A percentile compares a stretch with the other conserved stretches of the same genome.
phyloP scores from a whole-genome alignment of 345 rosid species.

The Populus deltoides region DNA sequence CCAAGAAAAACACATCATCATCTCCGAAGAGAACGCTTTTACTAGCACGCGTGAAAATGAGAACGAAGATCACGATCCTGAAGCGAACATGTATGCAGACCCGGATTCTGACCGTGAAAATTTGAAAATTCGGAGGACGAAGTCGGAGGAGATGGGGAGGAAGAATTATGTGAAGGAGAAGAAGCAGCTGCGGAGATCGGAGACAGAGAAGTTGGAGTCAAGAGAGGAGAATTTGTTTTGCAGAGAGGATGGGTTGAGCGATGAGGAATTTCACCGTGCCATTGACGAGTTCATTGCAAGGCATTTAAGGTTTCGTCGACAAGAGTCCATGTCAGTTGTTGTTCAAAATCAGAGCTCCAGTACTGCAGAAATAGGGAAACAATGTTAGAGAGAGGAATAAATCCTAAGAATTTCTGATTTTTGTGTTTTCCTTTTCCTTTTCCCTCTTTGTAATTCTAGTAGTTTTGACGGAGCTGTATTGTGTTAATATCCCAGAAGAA shows the following conservation, averaged over 20 bases:
- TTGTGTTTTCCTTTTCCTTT: neutral
- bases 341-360: constrained; percentile 27
- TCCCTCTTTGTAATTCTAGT: neutral
- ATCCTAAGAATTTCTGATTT: neutral
- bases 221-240: neutral
- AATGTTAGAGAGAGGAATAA: neutral
- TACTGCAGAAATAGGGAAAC: neutral
- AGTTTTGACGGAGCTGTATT: neutral
- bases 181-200: constrained; percentile 40
- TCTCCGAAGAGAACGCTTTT: constrained; percentile 25
- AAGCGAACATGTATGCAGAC: constrained; percentile 8
- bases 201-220: constrained; percentile 36
- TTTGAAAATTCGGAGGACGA: constrained; percentile 32
- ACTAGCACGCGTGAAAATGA: neutral
- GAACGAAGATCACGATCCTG: neutral
- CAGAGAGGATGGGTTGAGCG: constrained; percentile 51
- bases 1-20: constrained; percentile 58
- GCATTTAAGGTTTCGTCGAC: constrained; percentile 59
- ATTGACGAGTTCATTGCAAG: constrained; percentile 75
- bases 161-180: constrained; percentile 3
- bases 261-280: constrained; percentile 68
- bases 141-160: constrained; percentile 28
- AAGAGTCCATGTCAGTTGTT: constrained; percentile 55
- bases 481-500: neutral
- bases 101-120: constrained; percentile 10